Base-by-base conservation (phyloP, 441 rosid species). In the Dalechampia spathulata region DNA sequence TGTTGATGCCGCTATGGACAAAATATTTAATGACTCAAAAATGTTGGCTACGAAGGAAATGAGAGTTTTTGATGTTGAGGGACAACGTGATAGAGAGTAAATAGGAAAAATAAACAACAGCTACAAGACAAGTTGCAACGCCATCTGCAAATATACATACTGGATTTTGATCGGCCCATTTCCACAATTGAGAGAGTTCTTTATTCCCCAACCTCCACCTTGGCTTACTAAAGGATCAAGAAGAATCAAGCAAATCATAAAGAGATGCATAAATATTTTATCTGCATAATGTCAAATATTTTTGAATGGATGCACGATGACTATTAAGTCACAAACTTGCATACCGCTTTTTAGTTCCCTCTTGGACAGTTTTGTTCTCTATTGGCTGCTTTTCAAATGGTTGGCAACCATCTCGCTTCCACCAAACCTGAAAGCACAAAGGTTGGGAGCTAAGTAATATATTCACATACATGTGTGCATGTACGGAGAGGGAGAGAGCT, bases 391-490 rank as follows among this genome's bases (percentile, higher is more conserved):
- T 93, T 68, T 90, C 99, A 81, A 90, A 87, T 55, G 99, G 86
- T 32, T 76, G 96, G 66, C 99, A 93, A 42, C 97, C 97, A 77
- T 93, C 97, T 51, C 95, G 93, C 74, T 93, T 93, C 97, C 99
- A 93, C 97, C 97, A 93, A 23, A 87, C 87, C 99, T 93, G 68
- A 45, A 30, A 65, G 65, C 61, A 75, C 12, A 58, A 26, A 56
- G 23, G 48, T 61, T 49, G 50, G 16, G 32, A 44, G 62, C 47
- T 62, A 23, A 57, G 32, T 43, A 34, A 34, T 22, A 26, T 15
- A 20, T 22, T 21, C 0, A 22, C 14, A 6, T 16, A 45, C 27
- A 19, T 30, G 52, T 30, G 34, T 8, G 34, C 34, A 30, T 8
- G n/a, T n/a, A 48, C 49, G 52, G 61, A 26, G 65, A 63, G 55